Conservation (phyloP, 106 monocot genomes). For the Dendrobium catenatum region DNA sequence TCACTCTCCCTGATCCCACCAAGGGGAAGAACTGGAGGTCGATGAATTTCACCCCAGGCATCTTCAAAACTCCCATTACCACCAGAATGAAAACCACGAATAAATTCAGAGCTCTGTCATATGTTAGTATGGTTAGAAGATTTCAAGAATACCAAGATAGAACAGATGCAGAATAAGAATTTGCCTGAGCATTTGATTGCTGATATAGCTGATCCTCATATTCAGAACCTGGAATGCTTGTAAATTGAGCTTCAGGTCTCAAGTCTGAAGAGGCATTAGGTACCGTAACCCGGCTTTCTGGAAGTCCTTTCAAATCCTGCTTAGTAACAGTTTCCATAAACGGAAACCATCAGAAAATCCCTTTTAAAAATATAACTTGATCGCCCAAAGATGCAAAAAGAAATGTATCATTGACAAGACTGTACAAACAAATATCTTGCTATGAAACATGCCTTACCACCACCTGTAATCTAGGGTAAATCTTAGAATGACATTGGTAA, state of each 20-base stretch:
- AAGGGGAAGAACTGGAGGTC: conserved; percentile 24
- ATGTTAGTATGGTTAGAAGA: conserved; percentile 9
- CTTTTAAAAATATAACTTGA: neutral
- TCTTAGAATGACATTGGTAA: neutral
- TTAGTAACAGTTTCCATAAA: neutral
- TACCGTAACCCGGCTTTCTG: conserved; percentile 37
- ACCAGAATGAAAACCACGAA: conserved; percentile 36
- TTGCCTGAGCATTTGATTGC: conserved; percentile 42
- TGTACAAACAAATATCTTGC: neutral
- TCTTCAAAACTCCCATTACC: conserved; percentile 41
- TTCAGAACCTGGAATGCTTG: conserved; percentile 57
- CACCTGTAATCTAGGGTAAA: neutral
- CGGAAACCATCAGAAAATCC: neutral
- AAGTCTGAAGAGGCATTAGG: conserved; percentile 25
- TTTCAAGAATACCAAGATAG: neutral
- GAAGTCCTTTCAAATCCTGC: conserved; percentile 63
- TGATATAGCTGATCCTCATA: conserved; percentile 46
- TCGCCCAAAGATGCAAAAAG: neutral
- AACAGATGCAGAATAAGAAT: conserved; percentile 2
- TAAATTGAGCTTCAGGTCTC: conserved; percentile 38
- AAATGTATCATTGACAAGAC: neutral
- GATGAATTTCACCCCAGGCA: conserved; percentile 53
- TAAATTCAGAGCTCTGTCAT: conserved; percentile 50
- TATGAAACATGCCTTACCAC: neutral
- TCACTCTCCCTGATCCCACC: conserved; percentile 27